Conservation (phyloP, 2,329 filamentous ascomycete genomes). For the Stachybotrys chartarum region DNA sequence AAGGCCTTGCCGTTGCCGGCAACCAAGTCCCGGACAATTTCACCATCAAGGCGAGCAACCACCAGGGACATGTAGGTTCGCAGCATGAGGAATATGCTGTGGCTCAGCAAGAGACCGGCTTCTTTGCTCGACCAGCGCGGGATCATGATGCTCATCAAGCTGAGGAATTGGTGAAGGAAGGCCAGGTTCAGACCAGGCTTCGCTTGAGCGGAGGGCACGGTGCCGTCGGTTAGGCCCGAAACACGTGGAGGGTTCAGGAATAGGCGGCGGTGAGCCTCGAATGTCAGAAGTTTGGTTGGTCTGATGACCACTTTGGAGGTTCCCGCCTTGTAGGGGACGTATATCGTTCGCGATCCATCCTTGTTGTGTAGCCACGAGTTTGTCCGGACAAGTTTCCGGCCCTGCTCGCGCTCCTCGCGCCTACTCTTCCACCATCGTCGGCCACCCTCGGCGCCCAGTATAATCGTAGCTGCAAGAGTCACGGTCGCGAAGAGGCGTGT, state of each 20-base stretch:
- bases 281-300: constrained; percentile 85
- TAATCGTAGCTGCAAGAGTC: constrained; percentile 68
- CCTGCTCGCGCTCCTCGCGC: constrained; percentile 74
- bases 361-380: constrained; percentile 93
- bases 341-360: constrained; percentile 90
- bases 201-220: constrained; percentile 78
- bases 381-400: constrained; percentile 71
- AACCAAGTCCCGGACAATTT: constrained; percentile 94
- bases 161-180: constrained; percentile 94
- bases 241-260: constrained; percentile 88
- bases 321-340: constrained; percentile 81
- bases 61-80: constrained; percentile 91
- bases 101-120: constrained; percentile 80
- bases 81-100: constrained; percentile 82
- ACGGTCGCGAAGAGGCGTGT: constrained; percentile 71
- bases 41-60: constrained; percentile 86
- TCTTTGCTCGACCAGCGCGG: constrained; percentile 94
- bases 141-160: constrained; percentile 95
- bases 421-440: constrained; percentile 68
- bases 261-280: constrained; percentile 88
- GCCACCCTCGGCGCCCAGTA: constrained; percentile 72
- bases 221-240: constrained; percentile 65
- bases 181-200: constrained; percentile 93
- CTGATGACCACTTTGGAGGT: constrained; percentile 89
- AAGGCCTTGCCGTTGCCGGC: constrained; percentile 87